Evolutionary conservation across 768 basidiomycete species (phyloP).

Genomic region (Scleroderma citrinum): DNA sequence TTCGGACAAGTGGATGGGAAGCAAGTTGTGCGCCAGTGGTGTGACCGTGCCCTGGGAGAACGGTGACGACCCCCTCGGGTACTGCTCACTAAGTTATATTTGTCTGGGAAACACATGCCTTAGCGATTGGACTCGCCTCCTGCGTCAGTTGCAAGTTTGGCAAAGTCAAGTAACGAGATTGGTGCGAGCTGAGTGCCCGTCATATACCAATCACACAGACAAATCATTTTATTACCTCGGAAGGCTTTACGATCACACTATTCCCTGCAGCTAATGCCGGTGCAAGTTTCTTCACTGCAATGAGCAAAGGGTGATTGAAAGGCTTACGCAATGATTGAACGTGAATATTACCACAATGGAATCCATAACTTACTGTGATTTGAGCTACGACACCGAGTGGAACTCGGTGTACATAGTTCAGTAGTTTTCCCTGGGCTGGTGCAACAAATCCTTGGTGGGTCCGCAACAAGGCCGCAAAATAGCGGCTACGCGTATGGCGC

Average conservation of each 20-base stretch:
- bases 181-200: slow-evolving; percentile 54
- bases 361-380: slow-evolving; percentile 54
- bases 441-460: slow-evolving; percentile 65
- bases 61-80: slow-evolving; percentile 66
- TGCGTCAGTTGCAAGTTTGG: slow-evolving; percentile 53
- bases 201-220: not conserved
- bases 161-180: slow-evolving; percentile 73
- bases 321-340: slow-evolving; percentile 39
- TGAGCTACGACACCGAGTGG: slow-evolving; percentile 88
- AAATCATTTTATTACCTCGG: slow-evolving; percentile 43
- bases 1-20: slow-evolving; percentile 59
- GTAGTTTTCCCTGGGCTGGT: slow-evolving; percentile 71
- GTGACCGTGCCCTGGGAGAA: slow-evolving; percentile 68
- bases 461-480: slow-evolving; percentile 68
- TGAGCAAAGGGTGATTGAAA: slow-evolving; percentile 87
- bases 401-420: slow-evolving; percentile 75
- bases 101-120: not conserved
- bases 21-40: slow-evolving; percentile 61
- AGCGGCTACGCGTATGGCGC: slow-evolving; percentile 44
- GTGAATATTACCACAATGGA: too few relatives aligned
- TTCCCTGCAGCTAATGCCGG: slow-evolving; percentile 84
- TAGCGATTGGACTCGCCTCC: slow-evolving; percentile 45
- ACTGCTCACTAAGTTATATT: slow-evolving; percentile 37
- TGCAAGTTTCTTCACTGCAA: slow-evolving; percentile 84
- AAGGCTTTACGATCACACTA: slow-evolving; percentile 77